Base-by-base conservation (phyloP, 805 yeast species). In the Myxozyma sirexii region DNA sequence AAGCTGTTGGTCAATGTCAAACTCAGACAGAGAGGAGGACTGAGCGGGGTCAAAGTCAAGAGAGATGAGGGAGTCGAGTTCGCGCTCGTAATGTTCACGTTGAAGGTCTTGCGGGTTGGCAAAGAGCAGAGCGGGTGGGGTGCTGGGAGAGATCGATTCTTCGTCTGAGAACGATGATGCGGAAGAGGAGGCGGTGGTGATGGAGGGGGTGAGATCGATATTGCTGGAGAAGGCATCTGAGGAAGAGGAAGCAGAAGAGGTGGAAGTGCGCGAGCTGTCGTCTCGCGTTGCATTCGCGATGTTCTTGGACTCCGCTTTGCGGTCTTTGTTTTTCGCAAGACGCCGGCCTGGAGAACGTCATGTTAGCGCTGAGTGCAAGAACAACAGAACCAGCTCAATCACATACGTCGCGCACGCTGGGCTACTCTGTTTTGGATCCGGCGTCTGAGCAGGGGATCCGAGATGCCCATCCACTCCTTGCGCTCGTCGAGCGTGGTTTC, bases 381-480 rank as follows among this genome's bases (percentile, higher is more conserved):
- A n/a, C n/a, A n/a, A n/a, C n/a, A n/a, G n/a, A n/a, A n/a, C n/a
- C n/a, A n/a, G n/a, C n/a, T n/a, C 23, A 7, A 45, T 1, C 19
- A 51, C 61, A 27, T 45, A 50, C 63, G 59, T 17, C 63, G 26
- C 6, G 60, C 60, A 23, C 63, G 63, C 51, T 60, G 63, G 33
- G 63, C 63, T 3, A 60, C 57, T 10, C 63, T 42, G 42, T 60
- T 60, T 39, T 60, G 63, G 19, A 60, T 60, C 33, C 60, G 56
- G 3, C 63, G 50, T 4, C 63, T 54, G 7, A 60, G 50, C 3
- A 46, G 56, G 1, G 60, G 63, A 21, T 60, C 63, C 7, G 57
- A 24, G 45, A 56, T 41, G 47, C 37, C 47, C 29, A 44, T 35
- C 63, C 63, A 60, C 39, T 60, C 63, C 24, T 51, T 55, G 54